Evolutionary conservation across 2,329 filamentous ascomycete species (phyloP).

Genomic region (Penicillium occitanis): DNA sequence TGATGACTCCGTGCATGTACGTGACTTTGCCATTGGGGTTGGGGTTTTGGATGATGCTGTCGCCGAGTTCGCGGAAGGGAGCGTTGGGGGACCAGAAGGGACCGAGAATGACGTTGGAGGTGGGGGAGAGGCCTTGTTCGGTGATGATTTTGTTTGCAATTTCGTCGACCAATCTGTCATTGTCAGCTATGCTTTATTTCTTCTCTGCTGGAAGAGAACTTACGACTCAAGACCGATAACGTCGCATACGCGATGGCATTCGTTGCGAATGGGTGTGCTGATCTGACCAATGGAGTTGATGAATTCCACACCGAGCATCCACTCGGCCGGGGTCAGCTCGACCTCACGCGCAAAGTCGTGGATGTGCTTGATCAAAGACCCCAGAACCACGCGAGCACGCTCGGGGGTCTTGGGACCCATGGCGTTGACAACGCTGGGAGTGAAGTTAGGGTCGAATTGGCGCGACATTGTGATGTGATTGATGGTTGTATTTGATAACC

Average conservation of each 20-base stretch:
- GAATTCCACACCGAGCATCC: constrained; percentile 72
- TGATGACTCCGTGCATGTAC: constrained; percentile 68
- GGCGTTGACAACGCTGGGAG: constrained; percentile 67
- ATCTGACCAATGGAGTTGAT: constrained; percentile 72
- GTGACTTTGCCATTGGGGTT: constrained; percentile 58
- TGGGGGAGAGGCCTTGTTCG: constrained; percentile 62
- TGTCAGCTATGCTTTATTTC: constrained; percentile 29
- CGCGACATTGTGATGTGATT: constrained; percentile 9
- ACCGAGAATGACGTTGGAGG: constrained; percentile 73
- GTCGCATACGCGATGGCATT: constrained; percentile 71
- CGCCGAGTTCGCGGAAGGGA: constrained; percentile 68
- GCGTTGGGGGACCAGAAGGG: constrained; percentile 77
- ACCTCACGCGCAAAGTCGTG: constrained; percentile 78
- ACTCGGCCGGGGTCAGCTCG: constrained; percentile 74
- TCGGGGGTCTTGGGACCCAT: constrained; percentile 69
- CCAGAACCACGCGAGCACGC: constrained; percentile 63
- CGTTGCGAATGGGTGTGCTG: constrained; percentile 67
- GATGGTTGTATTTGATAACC: too few relatives aligned
- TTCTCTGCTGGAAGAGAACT: constrained; percentile 23
- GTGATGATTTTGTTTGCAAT: constrained; percentile 69
- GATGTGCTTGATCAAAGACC: constrained; percentile 66
- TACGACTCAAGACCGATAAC: constrained; percentile 68
- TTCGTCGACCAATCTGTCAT: constrained; percentile 68
- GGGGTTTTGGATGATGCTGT: constrained; percentile 64
- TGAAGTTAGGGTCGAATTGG: constrained; percentile 74